Percentiles rank a stretch among this genome's conserved stretches.
These are phyloP conservation scores for Schizophyllum amplum DNA, from an alignment of 1,284 basidiomycete genomes.

Conservation along the genomic window DNA sequence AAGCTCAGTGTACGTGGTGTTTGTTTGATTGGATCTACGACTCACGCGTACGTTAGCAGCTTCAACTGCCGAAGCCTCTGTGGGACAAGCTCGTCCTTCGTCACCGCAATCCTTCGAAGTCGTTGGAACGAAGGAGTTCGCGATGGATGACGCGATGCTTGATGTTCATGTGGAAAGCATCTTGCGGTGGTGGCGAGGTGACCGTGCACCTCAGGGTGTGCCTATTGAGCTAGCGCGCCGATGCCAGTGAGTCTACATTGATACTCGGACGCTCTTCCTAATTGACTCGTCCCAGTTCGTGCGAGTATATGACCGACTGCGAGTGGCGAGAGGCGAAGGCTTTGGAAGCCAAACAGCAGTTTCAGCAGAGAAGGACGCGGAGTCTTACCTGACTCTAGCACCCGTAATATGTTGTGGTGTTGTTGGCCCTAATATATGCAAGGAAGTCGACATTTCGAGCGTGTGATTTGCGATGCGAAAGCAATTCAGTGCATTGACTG, in stretches of 20 bases:
- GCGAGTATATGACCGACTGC: conserved; percentile 73
- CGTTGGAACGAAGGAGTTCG: conserved; percentile 61
- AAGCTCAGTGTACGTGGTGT: not conserved
- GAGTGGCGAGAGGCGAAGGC: conserved; percentile 79
- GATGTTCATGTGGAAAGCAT: conserved; percentile 48
- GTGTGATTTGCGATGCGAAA: too few species aligned
- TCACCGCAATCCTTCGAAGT: conserved; percentile 24
- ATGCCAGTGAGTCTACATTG: conserved; percentile 50
- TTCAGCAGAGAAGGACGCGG: conserved; percentile 4
- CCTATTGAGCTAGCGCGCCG: conserved; percentile 48
- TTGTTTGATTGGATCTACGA: not conserved
- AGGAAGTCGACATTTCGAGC: too few species aligned
- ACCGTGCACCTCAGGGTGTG: conserved; percentile 62
- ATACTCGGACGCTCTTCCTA: conserved; percentile 3
- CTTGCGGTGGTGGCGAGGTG: conserved; percentile 71
- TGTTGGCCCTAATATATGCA: too few species aligned
- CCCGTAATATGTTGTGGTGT: not conserved
- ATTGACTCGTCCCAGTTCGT: conserved; percentile 39
- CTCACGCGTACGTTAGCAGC: not conserved
- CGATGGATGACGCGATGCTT: conserved; percentile 48
- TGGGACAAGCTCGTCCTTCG: not conserved
- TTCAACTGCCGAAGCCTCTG: not conserved
- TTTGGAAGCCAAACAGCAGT: conserved; percentile 22
- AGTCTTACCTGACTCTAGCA: not conserved
- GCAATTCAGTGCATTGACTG: too few species aligned